Percentiles rank a stretch among this genome's conserved stretches.
These are phyloP conservation scores for Paxillus rubicundulus DNA, from an alignment of 768 basidiomycete genomes.

Conservation along the genomic window DNA sequence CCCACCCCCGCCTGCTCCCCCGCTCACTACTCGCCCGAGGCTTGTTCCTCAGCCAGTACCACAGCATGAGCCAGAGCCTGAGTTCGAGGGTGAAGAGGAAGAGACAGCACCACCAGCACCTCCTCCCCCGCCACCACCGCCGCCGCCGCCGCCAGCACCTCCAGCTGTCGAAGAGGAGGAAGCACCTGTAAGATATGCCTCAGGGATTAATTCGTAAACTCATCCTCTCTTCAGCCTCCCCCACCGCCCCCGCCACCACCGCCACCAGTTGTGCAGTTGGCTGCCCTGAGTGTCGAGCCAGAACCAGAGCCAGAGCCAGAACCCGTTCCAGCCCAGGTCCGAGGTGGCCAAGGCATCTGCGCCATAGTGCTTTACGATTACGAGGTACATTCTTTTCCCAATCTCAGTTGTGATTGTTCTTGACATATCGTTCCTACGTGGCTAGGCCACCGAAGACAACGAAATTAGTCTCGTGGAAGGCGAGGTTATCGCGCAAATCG, in stretches of 20 bases:
- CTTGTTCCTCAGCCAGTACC: constrained; percentile 16
- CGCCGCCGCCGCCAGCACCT: constrained; percentile 32
- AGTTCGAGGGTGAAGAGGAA: constrained; percentile 17
- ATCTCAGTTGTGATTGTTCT: not conserved
- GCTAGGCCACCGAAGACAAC: constrained; percentile 77
- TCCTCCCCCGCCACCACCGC: constrained; percentile 20
- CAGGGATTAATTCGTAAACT: not conserved
- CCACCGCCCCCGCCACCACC: constrained; percentile 18
- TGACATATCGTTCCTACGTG: not conserved
- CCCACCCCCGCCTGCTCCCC: constrained; percentile 32
- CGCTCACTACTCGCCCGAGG: constrained; percentile 17
- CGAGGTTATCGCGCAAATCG: constrained; percentile 77
- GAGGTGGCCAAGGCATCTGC: constrained; percentile 45
- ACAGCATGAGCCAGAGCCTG: constrained; percentile 21
- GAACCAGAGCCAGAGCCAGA: constrained; percentile 45
- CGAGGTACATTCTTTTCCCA: constrained; percentile 42
- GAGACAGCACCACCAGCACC: constrained; percentile 20
- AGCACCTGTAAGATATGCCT: constrained; percentile 4
- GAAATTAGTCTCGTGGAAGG: constrained; percentile 81
- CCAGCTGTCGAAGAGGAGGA: constrained; percentile 25
- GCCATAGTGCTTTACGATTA: constrained; percentile 84
- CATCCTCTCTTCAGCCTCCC: constrained; percentile 17
- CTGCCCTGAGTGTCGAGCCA: constrained; percentile 29
- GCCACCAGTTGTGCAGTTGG: constrained; percentile 37
- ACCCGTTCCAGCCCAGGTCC: constrained; percentile 15